Evolutionary conservation across 306 rosid genomes (phyloP).

Genomic region (Dalbergia cochinchinensis): DNA sequence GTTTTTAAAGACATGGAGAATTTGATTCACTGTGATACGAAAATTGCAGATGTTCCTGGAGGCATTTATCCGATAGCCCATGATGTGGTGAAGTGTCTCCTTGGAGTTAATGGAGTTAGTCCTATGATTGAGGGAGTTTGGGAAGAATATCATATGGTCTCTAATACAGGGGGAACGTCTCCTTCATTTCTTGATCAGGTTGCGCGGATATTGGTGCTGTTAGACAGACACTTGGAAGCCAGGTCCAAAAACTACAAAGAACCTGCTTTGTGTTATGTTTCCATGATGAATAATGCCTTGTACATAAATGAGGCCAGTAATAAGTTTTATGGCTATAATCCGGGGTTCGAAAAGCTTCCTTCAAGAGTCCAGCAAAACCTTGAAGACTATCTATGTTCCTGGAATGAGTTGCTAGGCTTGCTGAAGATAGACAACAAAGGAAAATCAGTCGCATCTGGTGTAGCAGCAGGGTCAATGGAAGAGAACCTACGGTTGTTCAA

Average conservation of each 20-base stretch:
- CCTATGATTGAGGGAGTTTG: too few species aligned
- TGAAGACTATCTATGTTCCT: slow-evolving; percentile 53
- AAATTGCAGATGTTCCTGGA: neutral
- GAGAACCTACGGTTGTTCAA: slow-evolving; percentile 69
- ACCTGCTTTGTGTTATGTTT: slow-evolving; percentile 9
- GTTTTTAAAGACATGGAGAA: slow-evolving; percentile 11
- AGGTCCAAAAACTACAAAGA: neutral
- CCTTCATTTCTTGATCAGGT: neutral
- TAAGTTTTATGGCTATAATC: neutral
- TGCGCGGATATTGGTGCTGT: neutral
- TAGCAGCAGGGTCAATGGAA: slow-evolving; percentile 56
- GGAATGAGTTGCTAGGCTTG: slow-evolving; percentile 57
- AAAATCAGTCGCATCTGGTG: neutral
- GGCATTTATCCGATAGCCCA: neutral
- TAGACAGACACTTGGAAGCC: neutral
- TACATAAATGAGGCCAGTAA: slow-evolving; percentile 3
- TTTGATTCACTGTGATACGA: slow-evolving; percentile 49
- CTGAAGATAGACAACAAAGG: too few species aligned
- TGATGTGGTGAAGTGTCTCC: neutral
- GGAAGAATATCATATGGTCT: too few species aligned
- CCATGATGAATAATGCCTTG: neutral
- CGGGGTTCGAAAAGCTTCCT: too few species aligned
- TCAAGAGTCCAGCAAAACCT: slow-evolving; percentile 47
- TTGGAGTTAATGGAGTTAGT: neutral
- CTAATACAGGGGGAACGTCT: neutral